Base-by-base conservation (phyloP, 495 filamentous ascomycete genomes). In the Aspergillus taichungensis region DNA sequence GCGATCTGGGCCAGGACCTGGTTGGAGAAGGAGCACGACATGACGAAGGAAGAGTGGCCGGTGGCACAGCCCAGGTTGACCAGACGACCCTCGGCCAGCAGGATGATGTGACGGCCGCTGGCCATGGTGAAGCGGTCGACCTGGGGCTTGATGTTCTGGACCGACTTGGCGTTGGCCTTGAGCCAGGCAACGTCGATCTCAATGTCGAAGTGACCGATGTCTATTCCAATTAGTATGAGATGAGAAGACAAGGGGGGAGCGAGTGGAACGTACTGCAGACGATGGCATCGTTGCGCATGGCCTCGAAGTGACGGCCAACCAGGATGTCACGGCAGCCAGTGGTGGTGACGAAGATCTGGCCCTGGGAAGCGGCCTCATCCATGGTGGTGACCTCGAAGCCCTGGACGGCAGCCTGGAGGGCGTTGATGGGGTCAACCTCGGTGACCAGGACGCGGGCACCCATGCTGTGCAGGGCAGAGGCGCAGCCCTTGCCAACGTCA, bases 1-100 rank as follows among this genome's bases (percentile, higher is more conserved):
- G 95, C 85, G 72, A 98, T 98, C 75, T 98, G 92, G 27, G 92
- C 92, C 63, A 98, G 87, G 53, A 96, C 92, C 79, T 98, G 92
- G 82, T 98, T 98, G 76, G 91, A 95, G 85, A 98, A 98, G 50
- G 90, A 96, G 86, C 92, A 98, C 53, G 88, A 94, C 92, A 98
- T 96, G 79, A 98, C 92, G 75, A 98, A 98, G 39, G 91, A 96
- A 57, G 90, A 95, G 85, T 98, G 92, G 50, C 92, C 92, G 48
- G 92, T 98, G 62, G 92, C 92, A 73, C 92, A 98, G 68, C 92
- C 92, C 44, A 98, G 77, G 79, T 98, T 98, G 73, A 98, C 94
- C 45, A 98, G 85, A 76, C 92, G 91, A 55, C 92, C 92, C 73
- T 98, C 92, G 53, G 92, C 92, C 46, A 98, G 82, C 50, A 98